Evolutionary conservation across 2,329 filamentous ascomycete species (phyloP).

Genomic region (Botryotinia convoluta): DNA sequence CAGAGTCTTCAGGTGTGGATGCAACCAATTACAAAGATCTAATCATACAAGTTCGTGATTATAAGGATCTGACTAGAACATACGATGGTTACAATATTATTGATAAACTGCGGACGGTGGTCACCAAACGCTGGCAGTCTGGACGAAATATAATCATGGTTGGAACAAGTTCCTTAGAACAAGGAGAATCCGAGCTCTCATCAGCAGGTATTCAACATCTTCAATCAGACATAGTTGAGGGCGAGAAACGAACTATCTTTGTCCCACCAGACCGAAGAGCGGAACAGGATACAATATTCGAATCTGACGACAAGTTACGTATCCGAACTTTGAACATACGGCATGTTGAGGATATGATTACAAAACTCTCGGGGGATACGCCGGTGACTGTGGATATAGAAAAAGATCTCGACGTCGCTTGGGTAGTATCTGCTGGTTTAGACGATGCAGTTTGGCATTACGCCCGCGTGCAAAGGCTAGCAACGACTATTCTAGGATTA

Average conservation of each 20-base stretch:
- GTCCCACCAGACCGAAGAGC: conserved; percentile 49
- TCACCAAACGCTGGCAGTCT: conserved; percentile 68
- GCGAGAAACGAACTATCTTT: conserved; percentile 52
- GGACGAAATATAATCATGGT: conserved; percentile 74
- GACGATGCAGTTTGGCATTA: conserved; percentile 55
- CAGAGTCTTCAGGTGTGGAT: conserved; percentile 34
- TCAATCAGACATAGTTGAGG: conserved; percentile 46
- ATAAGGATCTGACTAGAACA: conserved; percentile 71
- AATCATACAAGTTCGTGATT: conserved; percentile 78
- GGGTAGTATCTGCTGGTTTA: conserved; percentile 41
- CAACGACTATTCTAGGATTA: conserved; percentile 49
- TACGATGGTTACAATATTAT: conserved; percentile 68
- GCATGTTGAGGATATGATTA: conserved; percentile 62
- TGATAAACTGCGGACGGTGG: conserved; percentile 63
- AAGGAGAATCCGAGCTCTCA: conserved; percentile 44
- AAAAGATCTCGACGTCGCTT: conserved; percentile 31
- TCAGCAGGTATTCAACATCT: conserved; percentile 43
- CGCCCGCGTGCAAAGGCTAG: conserved; percentile 59
- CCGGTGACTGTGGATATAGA: conserved; percentile 31
- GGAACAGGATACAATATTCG: conserved; percentile 42
- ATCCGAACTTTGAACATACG: conserved; percentile 59
- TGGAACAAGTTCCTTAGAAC: conserved; percentile 67
- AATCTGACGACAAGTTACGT: conserved; percentile 48
- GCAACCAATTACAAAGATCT: conserved; percentile 21
- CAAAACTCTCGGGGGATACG: conserved; percentile 33